Percentiles rank a stretch among this genome's conserved stretches.
Conservation (phyloP, 331 rosid genomes). For the Dryas integrifolia region DNA sequence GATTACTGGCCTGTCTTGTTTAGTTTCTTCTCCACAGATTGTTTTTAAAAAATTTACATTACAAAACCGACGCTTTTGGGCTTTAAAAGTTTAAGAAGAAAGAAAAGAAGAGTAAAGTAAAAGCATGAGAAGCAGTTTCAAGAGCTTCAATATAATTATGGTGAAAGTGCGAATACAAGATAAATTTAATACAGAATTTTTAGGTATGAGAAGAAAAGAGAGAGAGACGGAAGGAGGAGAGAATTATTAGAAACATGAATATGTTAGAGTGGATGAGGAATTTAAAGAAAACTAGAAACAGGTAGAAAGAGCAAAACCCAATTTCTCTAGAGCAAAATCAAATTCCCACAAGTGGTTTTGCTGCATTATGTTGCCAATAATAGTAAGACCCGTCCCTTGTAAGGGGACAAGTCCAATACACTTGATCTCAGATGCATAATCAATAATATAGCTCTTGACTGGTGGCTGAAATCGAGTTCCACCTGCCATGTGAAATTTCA, state of each 20-base stretch:
- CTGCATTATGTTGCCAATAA: conserved; percentile 79
- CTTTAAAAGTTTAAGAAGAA: not conserved
- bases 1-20: too few relatives aligned
- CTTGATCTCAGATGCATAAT: conserved; percentile 23
- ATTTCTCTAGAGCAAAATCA: conserved; percentile 35
- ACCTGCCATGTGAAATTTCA: conserved; percentile 52
- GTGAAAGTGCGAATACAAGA: not conserved
- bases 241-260: not conserved
- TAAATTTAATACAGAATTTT: not conserved
- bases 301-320: conserved; percentile 56
- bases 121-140: not conserved
- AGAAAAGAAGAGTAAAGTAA: not conserved
- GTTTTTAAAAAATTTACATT: too few relatives aligned
- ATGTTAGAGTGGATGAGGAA: not conserved
- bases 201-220: not conserved
- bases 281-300: conserved; percentile 38
- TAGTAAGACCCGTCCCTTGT: conserved; percentile 12
- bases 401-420: conserved; percentile 50
- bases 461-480: conserved; percentile 66
- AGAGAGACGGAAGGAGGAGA: not conserved
- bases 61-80: too few relatives aligned
- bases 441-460: conserved; percentile 56
- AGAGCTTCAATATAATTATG: not conserved
- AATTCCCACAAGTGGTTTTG: conserved; percentile 74
- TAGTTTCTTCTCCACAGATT: too few relatives aligned